These are phyloP conservation scores for Hypoxylon perforatum DNA, from an alignment of 495 filamentous ascomycete species.

Conservation along the genomic window DNA sequence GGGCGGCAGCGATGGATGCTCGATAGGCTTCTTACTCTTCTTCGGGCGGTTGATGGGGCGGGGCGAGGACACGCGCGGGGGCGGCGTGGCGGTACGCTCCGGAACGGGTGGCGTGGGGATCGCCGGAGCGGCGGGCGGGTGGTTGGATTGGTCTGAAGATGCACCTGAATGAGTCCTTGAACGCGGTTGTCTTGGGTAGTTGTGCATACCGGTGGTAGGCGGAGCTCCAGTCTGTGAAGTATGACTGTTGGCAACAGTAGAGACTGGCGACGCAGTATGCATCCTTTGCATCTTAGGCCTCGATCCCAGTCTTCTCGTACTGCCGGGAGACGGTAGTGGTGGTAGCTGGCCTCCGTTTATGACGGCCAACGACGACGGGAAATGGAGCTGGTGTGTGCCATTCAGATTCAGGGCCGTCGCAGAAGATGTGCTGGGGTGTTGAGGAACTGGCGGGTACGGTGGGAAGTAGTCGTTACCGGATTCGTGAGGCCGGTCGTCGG, in stretches of 20 bases:
- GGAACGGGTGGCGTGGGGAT: slow-evolving; percentile 46
- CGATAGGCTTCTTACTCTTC: slow-evolving; percentile 67
- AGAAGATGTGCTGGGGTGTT: slow-evolving; percentile 44
- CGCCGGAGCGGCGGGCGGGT: slow-evolving; percentile 40
- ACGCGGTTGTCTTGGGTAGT: slow-evolving; percentile 46
- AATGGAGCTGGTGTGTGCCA: slow-evolving; percentile 52
- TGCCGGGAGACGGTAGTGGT: slow-evolving; percentile 84
- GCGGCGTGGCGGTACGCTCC: slow-evolving; percentile 61
- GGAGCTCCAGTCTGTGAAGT: slow-evolving; percentile 45
- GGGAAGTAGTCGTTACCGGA: slow-evolving; percentile 89
- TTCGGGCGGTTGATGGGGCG: slow-evolving; percentile 53
- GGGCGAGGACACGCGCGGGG: slow-evolving; percentile 70
- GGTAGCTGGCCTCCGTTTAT: slow-evolving; percentile 83
- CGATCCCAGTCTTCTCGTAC: slow-evolving; percentile 55
- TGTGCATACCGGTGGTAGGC: slow-evolving; percentile 54
- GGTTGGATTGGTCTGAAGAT: slow-evolving; percentile 57
- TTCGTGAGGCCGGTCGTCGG: slow-evolving; percentile 75
- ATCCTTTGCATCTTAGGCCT: slow-evolving; percentile 73
- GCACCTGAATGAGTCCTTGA: slow-evolving; percentile 64
- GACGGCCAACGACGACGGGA: slow-evolving; percentile 75
- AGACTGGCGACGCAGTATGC: slow-evolving; percentile 79
- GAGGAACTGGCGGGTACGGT: slow-evolving; percentile 73
- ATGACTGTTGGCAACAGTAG: slow-evolving; percentile 65
- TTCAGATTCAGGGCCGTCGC: slow-evolving; percentile 45
- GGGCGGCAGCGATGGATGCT: slow-evolving; percentile 64